phyloP scores from a whole-genome alignment of 148 eudicot species.

The Rhododendron williamsianum region DNA sequence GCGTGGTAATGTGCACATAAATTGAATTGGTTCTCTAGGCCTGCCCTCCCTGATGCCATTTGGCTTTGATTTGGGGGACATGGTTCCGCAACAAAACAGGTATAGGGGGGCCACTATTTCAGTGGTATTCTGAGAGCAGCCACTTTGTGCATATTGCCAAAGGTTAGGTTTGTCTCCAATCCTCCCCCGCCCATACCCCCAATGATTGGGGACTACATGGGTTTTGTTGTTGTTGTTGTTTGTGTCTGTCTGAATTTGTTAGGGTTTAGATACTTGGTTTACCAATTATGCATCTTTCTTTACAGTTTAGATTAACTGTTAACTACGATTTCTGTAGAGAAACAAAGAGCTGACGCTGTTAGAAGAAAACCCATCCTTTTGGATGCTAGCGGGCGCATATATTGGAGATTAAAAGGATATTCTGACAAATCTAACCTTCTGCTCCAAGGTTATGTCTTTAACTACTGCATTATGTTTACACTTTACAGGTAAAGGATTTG shows the following conservation, averaged over 20 bases:
- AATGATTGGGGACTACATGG: no score
- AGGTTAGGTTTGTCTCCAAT: no score
- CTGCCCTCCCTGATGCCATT: no score
- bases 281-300: background rate
- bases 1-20: no score
- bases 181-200: no score
- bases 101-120: no score
- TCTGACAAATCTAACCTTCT: slow-evolving; percentile 9
- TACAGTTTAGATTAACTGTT: background rate
- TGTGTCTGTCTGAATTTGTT: background rate
- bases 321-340: slow-evolving; percentile 26
- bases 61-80: no score
- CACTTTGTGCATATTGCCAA: no score
- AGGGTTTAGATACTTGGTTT: background rate
- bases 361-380: slow-evolving; percentile 52
- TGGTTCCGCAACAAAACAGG: no score
- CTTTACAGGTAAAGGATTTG: background rate
- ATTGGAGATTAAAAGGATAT: slow-evolving; percentile 57
- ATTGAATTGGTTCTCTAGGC: no score
- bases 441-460: slow-evolving; percentile 42
- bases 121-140: no score
- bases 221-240: background rate
- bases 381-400: slow-evolving; percentile 42
- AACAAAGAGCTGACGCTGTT: slow-evolving; percentile 42
- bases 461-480: background rate